These are phyloP conservation scores for Diplodia scrobiculata DNA, from an alignment of 2,329 filamentous ascomycete species.

Conservation along the genomic window DNA sequence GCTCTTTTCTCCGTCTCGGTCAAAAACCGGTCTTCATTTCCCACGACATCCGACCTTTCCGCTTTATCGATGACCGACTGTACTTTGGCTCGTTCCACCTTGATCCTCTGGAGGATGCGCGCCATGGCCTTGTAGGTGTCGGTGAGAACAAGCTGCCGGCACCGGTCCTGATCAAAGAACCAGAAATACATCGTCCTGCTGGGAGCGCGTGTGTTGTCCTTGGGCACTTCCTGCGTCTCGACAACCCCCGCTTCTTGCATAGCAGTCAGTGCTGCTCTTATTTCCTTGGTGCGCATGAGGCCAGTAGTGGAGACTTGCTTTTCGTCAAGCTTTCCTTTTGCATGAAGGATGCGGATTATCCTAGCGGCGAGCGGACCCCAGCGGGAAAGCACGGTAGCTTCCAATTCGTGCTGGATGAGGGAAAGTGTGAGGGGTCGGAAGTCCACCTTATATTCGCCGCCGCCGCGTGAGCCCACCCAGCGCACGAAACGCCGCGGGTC, in stretches of 20 bases:
- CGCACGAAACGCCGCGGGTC: constrained; percentile 69
- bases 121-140: constrained; percentile 89
- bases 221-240: constrained; percentile 91
- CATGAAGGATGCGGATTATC: constrained; percentile 79
- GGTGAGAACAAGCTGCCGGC: constrained; percentile 70
- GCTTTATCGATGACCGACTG: constrained; percentile 76
- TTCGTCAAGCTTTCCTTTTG: constrained; percentile 92
- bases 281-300: constrained; percentile 80
- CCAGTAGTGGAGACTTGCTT: constrained; percentile 79
- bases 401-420: constrained; percentile 75
- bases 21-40: constrained; percentile 78
- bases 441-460: constrained; percentile 80
- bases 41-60: constrained; percentile 81
- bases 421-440: constrained; percentile 71
- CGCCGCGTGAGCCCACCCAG: constrained; percentile 64
- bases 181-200: constrained; percentile 87
- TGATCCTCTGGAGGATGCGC: constrained; percentile 76
- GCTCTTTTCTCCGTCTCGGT: constrained; percentile 71
- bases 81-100: constrained; percentile 71
- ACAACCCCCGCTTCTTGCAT: constrained; percentile 86
- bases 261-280: constrained; percentile 79
- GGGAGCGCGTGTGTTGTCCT: constrained; percentile 78
- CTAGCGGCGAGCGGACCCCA: constrained; percentile 72
- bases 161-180: constrained; percentile 80
- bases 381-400: constrained; percentile 72